phyloP scores from a whole-genome alignment of 2,329 filamentous ascomycete species.

The Diplodia scrobiculata region DNA sequence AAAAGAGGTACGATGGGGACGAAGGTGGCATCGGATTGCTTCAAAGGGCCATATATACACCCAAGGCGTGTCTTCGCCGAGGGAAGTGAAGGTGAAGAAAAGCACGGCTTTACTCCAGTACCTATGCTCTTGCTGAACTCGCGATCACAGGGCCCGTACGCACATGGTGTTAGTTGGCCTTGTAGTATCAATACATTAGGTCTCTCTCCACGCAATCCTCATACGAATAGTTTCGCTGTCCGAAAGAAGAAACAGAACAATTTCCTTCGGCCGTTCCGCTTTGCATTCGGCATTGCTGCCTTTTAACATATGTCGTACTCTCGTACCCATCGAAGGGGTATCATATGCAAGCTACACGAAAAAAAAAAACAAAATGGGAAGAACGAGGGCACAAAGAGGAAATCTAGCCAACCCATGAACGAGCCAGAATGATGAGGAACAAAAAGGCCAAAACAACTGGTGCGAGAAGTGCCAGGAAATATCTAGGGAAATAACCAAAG shows the following conservation, averaged over 20 bases:
- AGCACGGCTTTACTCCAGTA: neutral
- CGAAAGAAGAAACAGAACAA: neutral
- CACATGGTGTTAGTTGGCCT: neutral
- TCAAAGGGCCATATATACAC: neutral
- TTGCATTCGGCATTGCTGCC: neutral
- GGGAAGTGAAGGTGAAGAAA: neutral
- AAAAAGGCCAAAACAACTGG: too few relatives aligned
- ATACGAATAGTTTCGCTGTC: neutral
- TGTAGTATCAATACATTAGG: neutral
- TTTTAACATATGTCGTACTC: neutral
- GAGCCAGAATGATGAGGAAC: neutral
- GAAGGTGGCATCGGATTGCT: neutral
- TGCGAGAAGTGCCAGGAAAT: neutral
- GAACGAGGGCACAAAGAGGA: neutral
- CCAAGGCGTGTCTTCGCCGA: neutral
- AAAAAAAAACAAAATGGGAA: neutral
- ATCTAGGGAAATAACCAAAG: neutral
- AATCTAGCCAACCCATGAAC: slow-evolving; percentile 10
- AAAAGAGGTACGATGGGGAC: neutral
- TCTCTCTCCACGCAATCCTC: neutral
- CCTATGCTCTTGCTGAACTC: neutral
- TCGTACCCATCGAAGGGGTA: neutral
- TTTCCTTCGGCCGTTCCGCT: neutral
- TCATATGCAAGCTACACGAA: neutral
- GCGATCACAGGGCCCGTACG: neutral